Evolutionary conservation across 129 eudicot species (phyloP).

Genomic region (Rutidosis leptorrhynchoides): DNA sequence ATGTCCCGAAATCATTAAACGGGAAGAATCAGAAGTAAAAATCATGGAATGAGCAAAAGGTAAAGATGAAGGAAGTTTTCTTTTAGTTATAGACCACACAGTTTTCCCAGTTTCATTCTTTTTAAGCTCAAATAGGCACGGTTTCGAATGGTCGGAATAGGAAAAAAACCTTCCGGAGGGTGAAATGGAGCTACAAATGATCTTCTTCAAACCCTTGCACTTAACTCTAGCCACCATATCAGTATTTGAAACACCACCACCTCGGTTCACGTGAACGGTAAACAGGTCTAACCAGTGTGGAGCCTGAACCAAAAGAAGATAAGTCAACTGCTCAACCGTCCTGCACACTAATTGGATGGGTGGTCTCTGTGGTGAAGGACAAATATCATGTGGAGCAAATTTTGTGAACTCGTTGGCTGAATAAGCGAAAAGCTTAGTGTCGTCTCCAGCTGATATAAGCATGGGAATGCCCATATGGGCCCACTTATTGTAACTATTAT

Average conservation of each 20-base stretch:
- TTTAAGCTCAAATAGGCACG: slow-evolving; percentile 59
- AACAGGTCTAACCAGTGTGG: slow-evolving; percentile 54
- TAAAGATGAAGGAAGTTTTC: slow-evolving; percentile 55
- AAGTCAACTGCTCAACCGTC: slow-evolving; percentile 42
- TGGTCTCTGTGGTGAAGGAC: slow-evolving; percentile 94
- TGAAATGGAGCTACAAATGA: slow-evolving; percentile 73
- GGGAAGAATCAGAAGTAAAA: slow-evolving; percentile 71
- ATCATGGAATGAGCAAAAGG: slow-evolving; percentile 81
- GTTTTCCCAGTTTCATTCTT: slow-evolving; percentile 36
- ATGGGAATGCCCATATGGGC: slow-evolving; percentile 90
- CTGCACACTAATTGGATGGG: slow-evolving; percentile 59
- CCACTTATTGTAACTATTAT: slow-evolving; percentile 86
- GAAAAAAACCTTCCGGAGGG: slow-evolving; percentile 62
- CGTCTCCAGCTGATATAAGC: slow-evolving; percentile 98
- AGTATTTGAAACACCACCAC: slow-evolving; percentile 47
- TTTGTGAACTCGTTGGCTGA: slow-evolving; percentile 79
- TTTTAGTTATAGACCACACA: slow-evolving; percentile 61
- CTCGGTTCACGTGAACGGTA: slow-evolving; percentile 41
- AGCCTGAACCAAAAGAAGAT: slow-evolving; percentile 79
- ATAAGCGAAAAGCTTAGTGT: slow-evolving; percentile 89
- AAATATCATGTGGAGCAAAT: slow-evolving; percentile 81
- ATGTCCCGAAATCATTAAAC: slow-evolving; percentile 76
- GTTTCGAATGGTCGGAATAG: slow-evolving; percentile 63
- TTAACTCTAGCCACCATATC: slow-evolving; percentile 63
- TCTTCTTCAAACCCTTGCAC: slow-evolving; percentile 62